phyloP scores from a whole-genome alignment of 2,329 filamentous ascomycete species.

The Colletotrichum euphorbiae region DNA sequence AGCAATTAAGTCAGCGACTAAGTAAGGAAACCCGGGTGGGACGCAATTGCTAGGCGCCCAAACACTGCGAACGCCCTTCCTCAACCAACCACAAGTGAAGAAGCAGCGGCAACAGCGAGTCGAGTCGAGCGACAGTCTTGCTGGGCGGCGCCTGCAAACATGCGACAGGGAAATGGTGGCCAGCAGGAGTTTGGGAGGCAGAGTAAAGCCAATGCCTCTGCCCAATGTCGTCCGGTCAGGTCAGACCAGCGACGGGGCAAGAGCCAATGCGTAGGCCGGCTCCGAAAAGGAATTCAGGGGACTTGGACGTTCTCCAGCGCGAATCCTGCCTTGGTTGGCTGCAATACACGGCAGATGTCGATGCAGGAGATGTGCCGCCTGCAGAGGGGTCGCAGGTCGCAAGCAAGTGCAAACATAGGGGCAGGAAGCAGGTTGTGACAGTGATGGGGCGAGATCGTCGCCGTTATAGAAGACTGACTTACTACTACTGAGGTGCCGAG shows the following conservation, averaged over 20 bases:
- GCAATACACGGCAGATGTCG: slow-evolving; percentile 26
- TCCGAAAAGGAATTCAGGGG: slow-evolving; percentile 17
- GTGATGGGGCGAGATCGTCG: background rate
- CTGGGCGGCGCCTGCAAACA: slow-evolving; percentile 30
- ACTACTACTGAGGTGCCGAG: slow-evolving; percentile 18
- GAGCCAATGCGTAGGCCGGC: slow-evolving; percentile 22
- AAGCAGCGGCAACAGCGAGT: slow-evolving; percentile 17
- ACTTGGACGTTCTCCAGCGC: slow-evolving; percentile 24
- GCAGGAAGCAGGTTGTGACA: slow-evolving; percentile 1
- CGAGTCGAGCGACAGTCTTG: background rate
- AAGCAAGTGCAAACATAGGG: slow-evolving; percentile 23
- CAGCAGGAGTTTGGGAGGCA: slow-evolving; percentile 20
- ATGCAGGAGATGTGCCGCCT: slow-evolving; percentile 32
- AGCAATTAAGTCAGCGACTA: slow-evolving; percentile 30
- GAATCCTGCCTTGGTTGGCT: slow-evolving; percentile 10
- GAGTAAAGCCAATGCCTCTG: slow-evolving; percentile 20
- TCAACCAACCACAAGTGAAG: slow-evolving; percentile 18
- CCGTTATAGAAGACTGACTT: slow-evolving; percentile 22
- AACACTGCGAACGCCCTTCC: slow-evolving; percentile 11
- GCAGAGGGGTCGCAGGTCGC: slow-evolving; percentile 9
- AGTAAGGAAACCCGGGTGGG: slow-evolving; percentile 11
- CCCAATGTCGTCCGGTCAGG: background rate
- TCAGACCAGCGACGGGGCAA: slow-evolving; percentile 6
- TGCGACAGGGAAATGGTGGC: slow-evolving; percentile 29
- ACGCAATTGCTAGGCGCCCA: slow-evolving; percentile 24